Base-by-base conservation (phyloP, 192 early-diverging fungal genomes). In the Cetraspora pellucida region DNA sequence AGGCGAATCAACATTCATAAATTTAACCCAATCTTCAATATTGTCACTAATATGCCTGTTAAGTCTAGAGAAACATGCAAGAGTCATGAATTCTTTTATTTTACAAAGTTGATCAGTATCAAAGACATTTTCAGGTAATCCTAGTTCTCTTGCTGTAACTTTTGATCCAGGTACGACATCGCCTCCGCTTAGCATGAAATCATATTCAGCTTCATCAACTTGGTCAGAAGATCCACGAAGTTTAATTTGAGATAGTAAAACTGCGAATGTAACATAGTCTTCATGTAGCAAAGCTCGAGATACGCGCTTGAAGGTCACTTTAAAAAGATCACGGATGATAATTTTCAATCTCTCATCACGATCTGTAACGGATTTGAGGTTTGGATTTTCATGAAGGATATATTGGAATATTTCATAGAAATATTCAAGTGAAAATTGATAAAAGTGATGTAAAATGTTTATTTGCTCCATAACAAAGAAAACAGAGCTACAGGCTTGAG, bases 381-480 rank as follows among this genome's bases (percentile, higher is more conserved):
- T 81, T 37, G 91, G 84, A 84, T 97, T 87, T 37, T 88, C 83
- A 79, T 94, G 92, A 13, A 99, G 87, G 0, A 96, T 91, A 68
- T 81, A 88, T 77, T 93, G 84, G 87, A 99, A 99, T 54, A 98
- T 96, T 64, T 91, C 89, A 64, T 93, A 89, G 84, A 99, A 98
- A 83, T 96, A 99, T 80, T 93, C 94, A 37, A 98, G 90, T 25
- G 97, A 98, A 86, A 99, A 98, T 86, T 97, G 97, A 83, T 99
- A 99, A 84, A 98, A 99, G 79, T 93, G 90, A 77, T 99, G 88
- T 57, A 99, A 80, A 50, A 87, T 82, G 66, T 92, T 86, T 50
- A 99, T 85, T 75, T 97, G 96, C 76, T 99, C 98, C 86, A 99
- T 91, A n/a, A 91, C 89, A 85, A 99, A 99, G 88, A 94, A 99